phyloP scores from a whole-genome alignment of 768 basidiomycete species.

The Panellus pusillus region DNA sequence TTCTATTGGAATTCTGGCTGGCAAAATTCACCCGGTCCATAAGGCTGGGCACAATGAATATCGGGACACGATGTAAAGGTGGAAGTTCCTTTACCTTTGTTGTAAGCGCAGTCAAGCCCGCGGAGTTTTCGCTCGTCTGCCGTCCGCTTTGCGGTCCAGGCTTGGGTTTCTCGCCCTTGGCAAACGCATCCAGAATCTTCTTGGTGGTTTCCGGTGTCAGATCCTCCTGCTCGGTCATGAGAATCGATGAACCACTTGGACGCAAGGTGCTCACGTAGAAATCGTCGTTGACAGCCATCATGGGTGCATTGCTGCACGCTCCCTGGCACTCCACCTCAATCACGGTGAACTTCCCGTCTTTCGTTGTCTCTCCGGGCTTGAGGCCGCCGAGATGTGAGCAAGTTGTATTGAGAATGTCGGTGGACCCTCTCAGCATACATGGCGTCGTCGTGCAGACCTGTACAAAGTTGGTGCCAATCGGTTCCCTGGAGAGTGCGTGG shows the following conservation, averaged over 20 bases:
- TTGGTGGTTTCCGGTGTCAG: conserved; percentile 75
- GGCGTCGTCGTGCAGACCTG: conserved; percentile 99
- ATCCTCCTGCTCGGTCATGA: conserved; percentile 62
- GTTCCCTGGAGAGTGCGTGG: conserved; percentile 57
- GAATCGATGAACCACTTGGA: conserved; percentile 1
- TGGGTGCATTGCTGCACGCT: conserved; percentile 96
- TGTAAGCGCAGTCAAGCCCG: conserved; percentile 79
- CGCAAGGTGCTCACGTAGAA: conserved; percentile 72
- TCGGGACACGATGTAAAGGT: conserved; percentile 8
- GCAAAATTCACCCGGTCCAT: conserved; percentile 92
- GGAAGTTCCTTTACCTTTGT: conserved; percentile 53
- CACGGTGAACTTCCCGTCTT: conserved; percentile 95
- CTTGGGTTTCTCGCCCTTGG: conserved; percentile 82
- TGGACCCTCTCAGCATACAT: conserved; percentile 93
- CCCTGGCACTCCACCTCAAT: conserved; percentile 99
- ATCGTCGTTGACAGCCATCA: conserved; percentile 95
- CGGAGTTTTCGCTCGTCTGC: conserved; percentile 89
- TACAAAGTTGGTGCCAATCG: conserved; percentile 90
- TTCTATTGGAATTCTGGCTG: conserved; percentile 78
- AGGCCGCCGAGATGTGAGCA: conserved; percentile 81
- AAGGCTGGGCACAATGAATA: conserved; percentile 56
- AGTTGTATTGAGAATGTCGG: conserved; percentile 84
- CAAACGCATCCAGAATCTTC: conserved; percentile 76
- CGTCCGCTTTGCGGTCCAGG: conserved; percentile 92
- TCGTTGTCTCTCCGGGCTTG: conserved; percentile 88